Conservation (phyloP, 441 rosid species). For the Cnidoscolus chayamansa region DNA sequence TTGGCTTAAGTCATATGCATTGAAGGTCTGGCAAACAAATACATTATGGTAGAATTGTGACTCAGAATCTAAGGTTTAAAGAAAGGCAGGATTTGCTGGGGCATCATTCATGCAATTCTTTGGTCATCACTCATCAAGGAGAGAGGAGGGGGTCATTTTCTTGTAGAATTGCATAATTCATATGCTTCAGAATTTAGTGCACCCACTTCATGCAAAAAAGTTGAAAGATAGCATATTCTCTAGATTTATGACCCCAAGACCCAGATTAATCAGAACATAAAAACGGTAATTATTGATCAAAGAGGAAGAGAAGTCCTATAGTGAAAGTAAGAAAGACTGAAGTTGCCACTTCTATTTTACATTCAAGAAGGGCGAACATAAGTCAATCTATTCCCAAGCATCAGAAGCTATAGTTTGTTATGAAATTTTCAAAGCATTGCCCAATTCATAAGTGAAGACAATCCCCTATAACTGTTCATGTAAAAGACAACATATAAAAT, state of each 20-base stretch:
- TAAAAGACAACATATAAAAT: neutral
- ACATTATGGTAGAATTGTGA: neutral
- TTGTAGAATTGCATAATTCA: neutral
- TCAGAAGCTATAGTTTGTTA: neutral
- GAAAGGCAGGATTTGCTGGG: neutral
- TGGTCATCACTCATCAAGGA: neutral
- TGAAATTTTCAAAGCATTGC: neutral
- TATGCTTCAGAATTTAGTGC: neutral
- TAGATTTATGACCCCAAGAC: neutral
- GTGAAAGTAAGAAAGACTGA: neutral
- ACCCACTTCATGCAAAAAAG: neutral
- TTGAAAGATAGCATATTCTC: neutral
- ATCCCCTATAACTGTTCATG: neutral
- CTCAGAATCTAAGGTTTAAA: neutral
- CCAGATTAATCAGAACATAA: neutral
- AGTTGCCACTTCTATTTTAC: neutral
- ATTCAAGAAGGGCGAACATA: neutral
- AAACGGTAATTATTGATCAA: neutral
- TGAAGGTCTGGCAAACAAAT: neutral
- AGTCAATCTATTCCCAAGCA: conserved; percentile 4
- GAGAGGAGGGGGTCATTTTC: neutral
- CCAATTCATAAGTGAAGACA: neutral
- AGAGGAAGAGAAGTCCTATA: neutral
- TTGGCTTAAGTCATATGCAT: too few relatives aligned
- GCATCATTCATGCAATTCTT: neutral